These are phyloP conservation scores for Epicoccum nigrum DNA, from an alignment of 2,329 filamentous ascomycete species.

Conservation along the genomic window DNA sequence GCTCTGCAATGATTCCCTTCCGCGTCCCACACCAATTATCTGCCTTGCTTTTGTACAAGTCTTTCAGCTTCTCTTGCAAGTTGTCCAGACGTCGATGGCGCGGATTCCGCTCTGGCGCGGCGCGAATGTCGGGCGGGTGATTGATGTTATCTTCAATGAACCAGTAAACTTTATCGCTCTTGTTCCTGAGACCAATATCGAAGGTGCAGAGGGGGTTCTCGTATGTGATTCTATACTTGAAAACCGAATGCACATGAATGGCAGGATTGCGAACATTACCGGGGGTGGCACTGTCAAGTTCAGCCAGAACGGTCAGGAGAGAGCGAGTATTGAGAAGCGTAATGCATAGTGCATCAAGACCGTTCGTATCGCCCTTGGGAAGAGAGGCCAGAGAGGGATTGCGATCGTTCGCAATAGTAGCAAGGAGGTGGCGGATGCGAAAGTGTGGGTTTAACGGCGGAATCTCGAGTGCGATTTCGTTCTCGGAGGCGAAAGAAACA, in stretches of 20 bases:
- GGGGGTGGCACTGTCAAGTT: constrained; percentile 60
- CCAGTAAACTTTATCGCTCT: constrained; percentile 46
- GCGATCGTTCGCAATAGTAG: constrained; percentile 63
- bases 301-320: constrained; percentile 66
- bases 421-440: constrained; percentile 65
- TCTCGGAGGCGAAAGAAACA: constrained; percentile 60
- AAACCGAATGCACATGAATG: constrained; percentile 43
- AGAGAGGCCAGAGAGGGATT: constrained; percentile 62
- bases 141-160: constrained; percentile 44
- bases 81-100: constrained; percentile 38
- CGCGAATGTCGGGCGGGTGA: constrained; percentile 28
- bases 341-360: constrained; percentile 63
- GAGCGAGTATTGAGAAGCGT: constrained; percentile 67
- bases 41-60: constrained; percentile 39
- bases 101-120: constrained; percentile 31
- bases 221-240: constrained; percentile 50
- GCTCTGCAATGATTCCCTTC: constrained; percentile 46
- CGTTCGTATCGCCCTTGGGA: constrained; percentile 56
- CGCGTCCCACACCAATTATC: constrained; percentile 48
- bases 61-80: constrained; percentile 41
- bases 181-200: constrained; percentile 42
- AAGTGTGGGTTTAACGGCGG: constrained; percentile 71
- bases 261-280: constrained; percentile 36
- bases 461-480: constrained; percentile 63
- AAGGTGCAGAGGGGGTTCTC: constrained; percentile 50